Conservation (phyloP, 495 filamentous ascomycete genomes). For the Apodospora peruviana region DNA sequence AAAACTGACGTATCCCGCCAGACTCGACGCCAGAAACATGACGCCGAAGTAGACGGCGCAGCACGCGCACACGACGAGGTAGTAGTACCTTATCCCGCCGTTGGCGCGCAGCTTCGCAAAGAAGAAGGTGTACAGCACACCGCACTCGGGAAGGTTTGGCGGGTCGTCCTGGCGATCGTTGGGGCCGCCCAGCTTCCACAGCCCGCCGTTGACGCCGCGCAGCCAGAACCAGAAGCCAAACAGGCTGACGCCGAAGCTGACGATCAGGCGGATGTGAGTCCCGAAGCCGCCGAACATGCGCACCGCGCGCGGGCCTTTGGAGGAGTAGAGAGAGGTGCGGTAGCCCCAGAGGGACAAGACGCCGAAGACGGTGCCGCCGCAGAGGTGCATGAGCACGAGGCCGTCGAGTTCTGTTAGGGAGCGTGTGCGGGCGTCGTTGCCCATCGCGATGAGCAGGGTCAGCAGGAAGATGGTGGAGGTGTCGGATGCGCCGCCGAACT, state of each 20-base stretch:
- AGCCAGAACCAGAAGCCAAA: conserved; percentile 25
- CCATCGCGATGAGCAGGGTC: conserved; percentile 19
- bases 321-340: conserved; percentile 16
- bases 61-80: conserved; percentile 11
- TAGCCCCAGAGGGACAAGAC: conserved; percentile 23
- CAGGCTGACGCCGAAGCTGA: conserved; percentile 18
- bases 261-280: conserved; percentile 17
- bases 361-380: conserved; percentile 21
- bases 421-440: conserved; percentile 9
- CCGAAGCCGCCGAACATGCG: conserved; percentile 18
- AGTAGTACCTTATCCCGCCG: conserved; percentile 16
- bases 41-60: conserved; percentile 18
- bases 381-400: conserved; percentile 23
- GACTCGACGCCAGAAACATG: conserved; percentile 16
- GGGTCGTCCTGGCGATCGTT: conserved; percentile 7
- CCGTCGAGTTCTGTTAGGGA: conserved; percentile 17
- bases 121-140: conserved; percentile 20
- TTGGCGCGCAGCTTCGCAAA: conserved; percentile 16
- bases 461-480: conserved; percentile 23
- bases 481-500: conserved; percentile 16
- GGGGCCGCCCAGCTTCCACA: neutral
- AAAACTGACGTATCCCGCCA: conserved; percentile 9
- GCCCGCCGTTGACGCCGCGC: conserved; percentile 8
- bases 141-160: conserved; percentile 13
- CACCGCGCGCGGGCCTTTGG: conserved; percentile 16